Evolutionary conservation across 1,284 basidiomycete genomes (phyloP), one percentile per base, ranked within the genome.

Genomic region (Leccinum variabile): DNA sequence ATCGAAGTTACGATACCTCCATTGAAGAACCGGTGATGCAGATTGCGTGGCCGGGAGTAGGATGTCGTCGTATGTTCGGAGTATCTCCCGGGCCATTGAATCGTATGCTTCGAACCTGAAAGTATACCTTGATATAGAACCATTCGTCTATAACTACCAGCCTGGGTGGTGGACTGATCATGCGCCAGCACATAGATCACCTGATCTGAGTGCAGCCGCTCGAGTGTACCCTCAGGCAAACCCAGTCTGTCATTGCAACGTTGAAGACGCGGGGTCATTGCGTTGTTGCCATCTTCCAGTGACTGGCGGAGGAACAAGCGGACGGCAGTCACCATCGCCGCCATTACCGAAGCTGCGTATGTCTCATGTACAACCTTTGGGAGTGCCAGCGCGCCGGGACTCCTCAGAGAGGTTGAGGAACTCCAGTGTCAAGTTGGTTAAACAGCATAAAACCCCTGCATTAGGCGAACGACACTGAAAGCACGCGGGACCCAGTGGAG

Each of bases 341-440:
- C 76, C 35, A 82, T 80, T n/a, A 85, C 82, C 0, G 82, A 79
- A 0, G 71, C 68, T 0, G 87, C 87, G 67, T 89, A 89, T 0
- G 25, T 28, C 25, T 28, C 5, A 28, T 28, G 77, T 76, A 77
- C 78, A 30, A 79, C 75, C 1, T 74, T 65, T 0, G 87, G 87
- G 75, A 80, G 89, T 0, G 84, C 79, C 0, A 89, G 69, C 0
- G 79, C 84, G 64, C 90, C 88, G 68, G 18, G 18, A 22, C 18
- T 90, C 87, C 69, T 87, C 86, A 1, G 88, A 76, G 25, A 89
- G 73, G 67, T 90, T 89, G 65, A 90, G 76, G 73, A 88, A 89
- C 68, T 90, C 82, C 80, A 0, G 81, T 82, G 71, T 89, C 87
- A 37, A 66, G 58, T 69, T 64, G 57, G 10, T 67, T 65, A 8